phyloP scores from a whole-genome alignment of 139 green algal genomes.

The Pleodorina starrii region DNA sequence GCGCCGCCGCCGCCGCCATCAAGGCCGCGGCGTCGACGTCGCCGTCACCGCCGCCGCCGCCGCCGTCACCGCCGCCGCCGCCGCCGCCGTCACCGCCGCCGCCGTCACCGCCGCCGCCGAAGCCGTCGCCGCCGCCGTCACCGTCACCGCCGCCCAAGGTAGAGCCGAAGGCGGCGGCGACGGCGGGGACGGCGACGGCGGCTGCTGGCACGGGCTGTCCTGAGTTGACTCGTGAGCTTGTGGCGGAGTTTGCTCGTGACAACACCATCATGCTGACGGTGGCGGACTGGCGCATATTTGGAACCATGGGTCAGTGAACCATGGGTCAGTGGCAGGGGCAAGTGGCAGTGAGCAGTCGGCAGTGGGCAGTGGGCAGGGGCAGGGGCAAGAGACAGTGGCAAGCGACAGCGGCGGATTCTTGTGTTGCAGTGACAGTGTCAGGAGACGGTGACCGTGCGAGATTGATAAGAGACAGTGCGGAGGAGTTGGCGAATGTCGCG shows the following conservation, averaged over 20 bases:
- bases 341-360: too few species aligned
- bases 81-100: background rate
- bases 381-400: too few species aligned
- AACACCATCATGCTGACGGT: slow-evolving; percentile 55
- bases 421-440: too few species aligned
- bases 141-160: background rate
- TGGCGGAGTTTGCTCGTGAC: slow-evolving; percentile 51
- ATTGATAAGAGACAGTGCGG: too few species aligned
- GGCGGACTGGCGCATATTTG: slow-evolving; percentile 48
- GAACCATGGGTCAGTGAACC: slow-evolving; percentile 40
- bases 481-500: too few species aligned
- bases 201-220: slow-evolving; percentile 10
- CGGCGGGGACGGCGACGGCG: background rate
- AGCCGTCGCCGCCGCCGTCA: background rate
- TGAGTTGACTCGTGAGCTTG: slow-evolving; percentile 44
- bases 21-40: background rate
- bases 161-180: background rate
- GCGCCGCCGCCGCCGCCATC: background rate
- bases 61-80: background rate
- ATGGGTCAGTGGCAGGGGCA: too few species aligned
- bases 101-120: background rate
- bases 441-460: too few species aligned
- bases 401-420: too few species aligned
- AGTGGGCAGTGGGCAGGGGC: too few species aligned
- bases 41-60: too few species aligned